Conservation (phyloP, 2,329 filamentous ascomycete species). For the Monilinia polystroma region DNA sequence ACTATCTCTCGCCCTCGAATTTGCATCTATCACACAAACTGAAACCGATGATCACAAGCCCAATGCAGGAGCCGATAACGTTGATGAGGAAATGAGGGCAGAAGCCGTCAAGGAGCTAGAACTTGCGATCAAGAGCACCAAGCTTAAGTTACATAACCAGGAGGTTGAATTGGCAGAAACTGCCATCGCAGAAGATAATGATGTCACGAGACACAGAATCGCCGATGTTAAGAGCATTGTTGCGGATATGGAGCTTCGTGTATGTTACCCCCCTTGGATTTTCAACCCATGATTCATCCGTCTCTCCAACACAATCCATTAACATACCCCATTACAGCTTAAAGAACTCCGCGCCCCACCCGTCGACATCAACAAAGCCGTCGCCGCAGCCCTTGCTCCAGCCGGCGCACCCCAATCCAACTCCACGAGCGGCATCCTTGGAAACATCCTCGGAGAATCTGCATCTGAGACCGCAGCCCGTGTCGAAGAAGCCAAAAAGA, state of each 20-base stretch:
- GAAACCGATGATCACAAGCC: conserved; percentile 51
- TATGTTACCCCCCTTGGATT: not conserved
- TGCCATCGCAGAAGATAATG: conserved; percentile 65
- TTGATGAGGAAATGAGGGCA: conserved; percentile 69
- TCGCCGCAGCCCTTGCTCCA: conserved; percentile 46
- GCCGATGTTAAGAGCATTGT: conserved; percentile 75
- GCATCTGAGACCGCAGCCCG: conserved; percentile 60
- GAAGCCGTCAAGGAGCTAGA: conserved; percentile 72
- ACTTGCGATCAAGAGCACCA: conserved; percentile 70
- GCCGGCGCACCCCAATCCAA: conserved; percentile 36
- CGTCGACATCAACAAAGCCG: conserved; percentile 55
- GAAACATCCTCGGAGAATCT: conserved; percentile 61
- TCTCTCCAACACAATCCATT: conserved; percentile 1
- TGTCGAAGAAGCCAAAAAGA: conserved; percentile 62
- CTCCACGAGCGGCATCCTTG: conserved; percentile 59
- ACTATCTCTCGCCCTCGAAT: conserved; percentile 90
- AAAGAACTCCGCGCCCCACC: conserved; percentile 66
- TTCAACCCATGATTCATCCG: not conserved
- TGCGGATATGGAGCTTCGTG: conserved; percentile 63
- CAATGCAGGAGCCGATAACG: conserved; percentile 40
- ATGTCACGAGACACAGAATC: conserved; percentile 61
- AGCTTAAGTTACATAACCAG: conserved; percentile 67
- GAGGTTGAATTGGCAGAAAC: conserved; percentile 63
- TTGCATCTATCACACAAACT: conserved; percentile 73
- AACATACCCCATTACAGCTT: conserved; percentile 49